Evolutionary conservation across 352 stramenopile genomes (phyloP).

Genomic region (Phytopythium helicoides): DNA sequence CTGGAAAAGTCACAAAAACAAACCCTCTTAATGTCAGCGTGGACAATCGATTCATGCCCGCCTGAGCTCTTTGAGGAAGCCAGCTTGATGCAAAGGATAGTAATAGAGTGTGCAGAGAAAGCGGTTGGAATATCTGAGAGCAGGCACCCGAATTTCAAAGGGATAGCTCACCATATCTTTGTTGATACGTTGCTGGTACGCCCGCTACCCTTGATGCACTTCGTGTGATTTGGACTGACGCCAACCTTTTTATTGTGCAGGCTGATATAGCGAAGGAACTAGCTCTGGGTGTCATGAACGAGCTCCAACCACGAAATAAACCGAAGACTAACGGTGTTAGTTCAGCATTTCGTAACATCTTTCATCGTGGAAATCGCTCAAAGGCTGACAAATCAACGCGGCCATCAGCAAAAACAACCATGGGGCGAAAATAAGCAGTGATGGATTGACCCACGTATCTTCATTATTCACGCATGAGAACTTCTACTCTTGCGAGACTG

Average conservation of each 20-base stretch:
- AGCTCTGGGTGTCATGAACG: constrained; percentile 12
- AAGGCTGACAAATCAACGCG: neutral
- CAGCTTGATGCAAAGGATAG: constrained; percentile 37
- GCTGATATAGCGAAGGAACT: neutral
- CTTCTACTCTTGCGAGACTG: no score
- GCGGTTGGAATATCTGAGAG: constrained; percentile 21
- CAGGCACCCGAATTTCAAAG: neutral
- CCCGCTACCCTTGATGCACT: no score
- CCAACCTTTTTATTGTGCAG: no score
- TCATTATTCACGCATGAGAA: no score
- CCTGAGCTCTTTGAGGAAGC: constrained; percentile 23
- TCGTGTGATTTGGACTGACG: no score
- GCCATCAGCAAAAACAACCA: neutral
- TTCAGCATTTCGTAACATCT: neutral
- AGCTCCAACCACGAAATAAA: constrained; percentile 23
- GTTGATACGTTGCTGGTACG: no score
- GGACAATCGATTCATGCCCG: constrained; percentile 49
- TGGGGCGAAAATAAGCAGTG: no score
- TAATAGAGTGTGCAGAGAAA: constrained; percentile 43
- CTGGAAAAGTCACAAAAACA: neutral
- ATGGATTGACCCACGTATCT: no score
- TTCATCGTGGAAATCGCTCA: constrained; percentile 1
- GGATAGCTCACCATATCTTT: no score
- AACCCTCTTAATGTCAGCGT: neutral
- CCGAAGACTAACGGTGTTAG: constrained; percentile 8